A percentile compares a stretch with the other conserved stretches of the same genome.
Conservation (phyloP, 208 protist species). For the Trichomonas gallinae region DNA sequence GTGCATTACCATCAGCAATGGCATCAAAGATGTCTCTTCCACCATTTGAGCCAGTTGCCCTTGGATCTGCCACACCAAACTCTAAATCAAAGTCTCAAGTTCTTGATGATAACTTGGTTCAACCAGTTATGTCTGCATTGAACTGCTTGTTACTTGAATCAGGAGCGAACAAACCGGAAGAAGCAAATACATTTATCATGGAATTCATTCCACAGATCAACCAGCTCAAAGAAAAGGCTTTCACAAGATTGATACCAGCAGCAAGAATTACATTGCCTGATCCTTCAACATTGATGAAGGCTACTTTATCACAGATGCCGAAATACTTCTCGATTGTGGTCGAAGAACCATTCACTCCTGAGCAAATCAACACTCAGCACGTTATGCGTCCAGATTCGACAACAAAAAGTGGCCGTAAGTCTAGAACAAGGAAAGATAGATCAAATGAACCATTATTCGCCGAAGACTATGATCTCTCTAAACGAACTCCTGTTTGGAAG, state of each 20-base stretch:
- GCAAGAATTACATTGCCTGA: not conserved
- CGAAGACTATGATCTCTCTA: not conserved
- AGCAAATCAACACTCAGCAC: not conserved
- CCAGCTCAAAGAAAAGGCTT: not conserved
- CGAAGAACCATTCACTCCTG: not conserved
- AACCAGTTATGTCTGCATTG: not conserved
- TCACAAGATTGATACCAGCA: not conserved
- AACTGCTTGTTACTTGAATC: not conserved
- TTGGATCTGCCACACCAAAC: not conserved
- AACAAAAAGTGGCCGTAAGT: not conserved
- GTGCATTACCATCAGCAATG: not conserved
- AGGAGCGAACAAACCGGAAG: not conserved
- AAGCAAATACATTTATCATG: not conserved
- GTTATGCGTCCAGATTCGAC: not conserved
- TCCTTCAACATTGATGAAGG: not conserved
- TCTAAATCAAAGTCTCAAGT: not conserved
- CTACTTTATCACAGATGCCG: not conserved
- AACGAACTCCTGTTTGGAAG: not conserved
- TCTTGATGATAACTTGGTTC: not conserved
- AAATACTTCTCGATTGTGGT: not conserved
- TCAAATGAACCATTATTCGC: not conserved
- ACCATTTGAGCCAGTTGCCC: not conserved
- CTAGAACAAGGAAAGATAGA: not conserved
- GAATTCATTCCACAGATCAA: not conserved
- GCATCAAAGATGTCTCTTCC: not conserved